These are phyloP conservation scores for Besnoitia besnoiti DNA, from an alignment of 169 alveolate species.

Conservation along the genomic window DNA sequence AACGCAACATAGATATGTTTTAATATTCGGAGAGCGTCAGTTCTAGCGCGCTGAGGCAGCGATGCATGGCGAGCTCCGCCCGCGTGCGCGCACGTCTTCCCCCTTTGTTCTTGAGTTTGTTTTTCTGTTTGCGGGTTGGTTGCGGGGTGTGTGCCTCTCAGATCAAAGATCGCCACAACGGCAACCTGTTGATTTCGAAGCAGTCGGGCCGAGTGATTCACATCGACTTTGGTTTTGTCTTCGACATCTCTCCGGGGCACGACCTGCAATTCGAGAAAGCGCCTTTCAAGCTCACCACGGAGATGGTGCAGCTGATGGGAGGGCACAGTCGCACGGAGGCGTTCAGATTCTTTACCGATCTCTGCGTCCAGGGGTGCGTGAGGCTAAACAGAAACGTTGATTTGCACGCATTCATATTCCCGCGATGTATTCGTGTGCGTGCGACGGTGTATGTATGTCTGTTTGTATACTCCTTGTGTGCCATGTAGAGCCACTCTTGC, in stretches of 20 bases:
- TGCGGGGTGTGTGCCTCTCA: constrained; percentile 78
- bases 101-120: background rate
- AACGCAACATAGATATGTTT: no score
- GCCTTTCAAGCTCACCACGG: constrained; percentile 95
- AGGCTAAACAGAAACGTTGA: constrained; percentile 66
- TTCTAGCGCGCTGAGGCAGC: background rate
- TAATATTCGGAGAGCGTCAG: background rate
- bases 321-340: constrained; percentile 71
- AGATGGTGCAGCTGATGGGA: constrained; percentile 95
- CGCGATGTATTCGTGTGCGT: background rate
- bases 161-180: constrained; percentile 97
- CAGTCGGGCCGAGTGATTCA: constrained; percentile 93
- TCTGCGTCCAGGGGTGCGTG: constrained; percentile 83
- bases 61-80: background rate
- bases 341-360: constrained; percentile 65
- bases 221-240: constrained; percentile 97
- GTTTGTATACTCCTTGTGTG: no score
- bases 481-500: no score
- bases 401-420: background rate
- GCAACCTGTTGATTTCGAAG: constrained; percentile 93
- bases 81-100: background rate
- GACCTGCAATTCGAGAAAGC: constrained; percentile 96
- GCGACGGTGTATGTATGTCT: background rate
- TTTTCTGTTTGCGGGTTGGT: background rate
- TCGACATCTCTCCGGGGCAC: constrained; percentile 96